Evolutionary conservation across 345 rosid genomes (phyloP).

Genomic region (Pistacia vera): DNA sequence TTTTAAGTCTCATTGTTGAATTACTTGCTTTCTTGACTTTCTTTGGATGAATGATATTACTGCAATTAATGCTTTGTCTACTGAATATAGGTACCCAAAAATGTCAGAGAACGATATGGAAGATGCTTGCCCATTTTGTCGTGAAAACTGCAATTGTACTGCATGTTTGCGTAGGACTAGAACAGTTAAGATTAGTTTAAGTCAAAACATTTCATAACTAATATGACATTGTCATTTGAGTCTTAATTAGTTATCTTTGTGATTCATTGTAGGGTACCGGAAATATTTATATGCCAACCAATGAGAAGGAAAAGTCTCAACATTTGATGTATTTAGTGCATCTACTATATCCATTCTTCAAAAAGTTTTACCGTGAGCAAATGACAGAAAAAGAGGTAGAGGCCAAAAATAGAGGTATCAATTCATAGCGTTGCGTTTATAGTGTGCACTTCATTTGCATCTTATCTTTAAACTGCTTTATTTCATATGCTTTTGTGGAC

Average conservation of each 20-base stretch:
- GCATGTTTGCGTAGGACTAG: conserved; percentile 28
- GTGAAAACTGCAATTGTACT: conserved; percentile 39
- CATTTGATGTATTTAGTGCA: conserved; percentile 39
- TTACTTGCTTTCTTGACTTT: too few relatives aligned
- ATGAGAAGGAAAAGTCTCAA: conserved; percentile 23
- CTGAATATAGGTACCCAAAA: background rate
- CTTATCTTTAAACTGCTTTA: background rate
- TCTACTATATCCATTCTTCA: conserved; percentile 50
- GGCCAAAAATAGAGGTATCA: conserved; percentile 49
- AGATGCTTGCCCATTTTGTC: conserved; percentile 38
- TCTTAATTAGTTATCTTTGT: background rate
- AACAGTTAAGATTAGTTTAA: background rate
- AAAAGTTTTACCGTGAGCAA: conserved; percentile 51
- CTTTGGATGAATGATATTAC: background rate
- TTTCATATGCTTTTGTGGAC: background rate
- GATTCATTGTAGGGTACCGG: conserved; percentile 8
- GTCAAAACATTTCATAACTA: background rate
- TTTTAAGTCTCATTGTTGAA: background rate
- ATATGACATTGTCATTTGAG: background rate
- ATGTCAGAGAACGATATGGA: conserved; percentile 21
- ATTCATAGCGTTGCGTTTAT: conserved; percentile 10
- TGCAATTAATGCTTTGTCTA: background rate
- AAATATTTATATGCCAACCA: background rate
- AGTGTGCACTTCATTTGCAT: background rate
- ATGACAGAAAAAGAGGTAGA: conserved; percentile 43